Evolutionary conservation across 179 eudicot species (phyloP).

Genomic region (Beta macrorhiza): DNA sequence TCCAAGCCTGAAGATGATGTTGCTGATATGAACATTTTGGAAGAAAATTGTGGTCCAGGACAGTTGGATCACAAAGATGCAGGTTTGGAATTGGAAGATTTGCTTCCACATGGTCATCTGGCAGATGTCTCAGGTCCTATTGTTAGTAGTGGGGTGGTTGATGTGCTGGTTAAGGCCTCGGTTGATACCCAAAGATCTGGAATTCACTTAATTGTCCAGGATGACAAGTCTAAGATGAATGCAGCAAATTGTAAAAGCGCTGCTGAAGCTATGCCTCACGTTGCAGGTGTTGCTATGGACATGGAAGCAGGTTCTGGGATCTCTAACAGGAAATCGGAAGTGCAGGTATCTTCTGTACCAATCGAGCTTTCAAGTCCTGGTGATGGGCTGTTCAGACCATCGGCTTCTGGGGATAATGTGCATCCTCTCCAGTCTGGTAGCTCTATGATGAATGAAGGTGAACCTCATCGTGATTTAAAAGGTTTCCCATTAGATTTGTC

Average conservation of each 20-base stretch:
- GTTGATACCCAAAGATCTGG: conserved; percentile 24
- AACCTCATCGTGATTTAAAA: conserved; percentile 27
- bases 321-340: conserved; percentile 18
- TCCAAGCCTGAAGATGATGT: conserved; percentile 32
- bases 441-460: conserved; percentile 21
- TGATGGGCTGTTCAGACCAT: conserved; percentile 26
- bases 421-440: conserved; percentile 21
- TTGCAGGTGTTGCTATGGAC: conserved; percentile 18
- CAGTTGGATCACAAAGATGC: conserved; percentile 30
- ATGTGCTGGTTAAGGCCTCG: conserved; percentile 21
- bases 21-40: conserved; percentile 33
- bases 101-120: conserved; percentile 22
- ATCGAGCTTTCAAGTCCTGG: conserved; percentile 14
- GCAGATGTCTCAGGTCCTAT: conserved; percentile 20
- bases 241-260: conserved; percentile 20
- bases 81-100: conserved; percentile 29
- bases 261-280: conserved; percentile 11
- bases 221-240: conserved; percentile 18
- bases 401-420: conserved; percentile 12
- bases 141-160: conserved; percentile 24
- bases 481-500: conserved; percentile 39
- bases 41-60: conserved; percentile 33
- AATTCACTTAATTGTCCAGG: conserved; percentile 4
- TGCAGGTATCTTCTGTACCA: conserved; percentile 11
- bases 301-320: conserved; percentile 19